These are phyloP conservation scores for Punctularia strigosozonata DNA, from an alignment of 768 basidiomycete species.

Conservation along the genomic window DNA sequence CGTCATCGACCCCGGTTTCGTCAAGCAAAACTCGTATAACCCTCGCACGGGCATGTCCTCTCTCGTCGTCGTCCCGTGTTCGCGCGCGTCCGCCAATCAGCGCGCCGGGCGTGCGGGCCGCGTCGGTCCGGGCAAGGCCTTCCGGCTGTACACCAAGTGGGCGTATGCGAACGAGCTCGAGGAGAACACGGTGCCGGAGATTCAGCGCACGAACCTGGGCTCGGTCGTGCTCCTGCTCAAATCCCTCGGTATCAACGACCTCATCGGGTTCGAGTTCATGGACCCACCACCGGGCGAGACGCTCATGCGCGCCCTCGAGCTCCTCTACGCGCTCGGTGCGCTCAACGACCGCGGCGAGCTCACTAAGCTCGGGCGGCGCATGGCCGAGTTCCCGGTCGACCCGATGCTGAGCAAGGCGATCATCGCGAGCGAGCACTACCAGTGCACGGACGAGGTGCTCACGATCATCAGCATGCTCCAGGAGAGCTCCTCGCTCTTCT, in stretches of 20 bases:
- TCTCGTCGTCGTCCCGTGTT: conserved; percentile 94
- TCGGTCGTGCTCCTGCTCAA: conserved; percentile 94
- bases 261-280: conserved; percentile 97
- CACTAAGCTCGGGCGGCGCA: conserved; percentile 91
- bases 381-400: conserved; percentile 99
- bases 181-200: conserved; percentile 95
- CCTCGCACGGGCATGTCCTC: conserved; percentile 98
- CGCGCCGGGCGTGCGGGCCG: conserved; percentile 95
- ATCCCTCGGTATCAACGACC: conserved; percentile 94
- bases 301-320: conserved; percentile 85
- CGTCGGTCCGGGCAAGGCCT: conserved; percentile 95
- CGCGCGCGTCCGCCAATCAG: conserved; percentile 94
- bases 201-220: conserved; percentile 95
- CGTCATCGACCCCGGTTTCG: conserved; percentile 98
- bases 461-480: conserved; percentile 97
- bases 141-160: conserved; percentile 99
- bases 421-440: conserved; percentile 88
- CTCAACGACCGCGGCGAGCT: conserved; percentile 93
- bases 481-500: conserved; percentile 91
- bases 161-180: conserved; percentile 93
- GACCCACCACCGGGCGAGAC: conserved; percentile 98
- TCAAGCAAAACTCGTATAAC: conserved; percentile 99
- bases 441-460: conserved; percentile 94
- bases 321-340: conserved; percentile 91
- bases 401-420: conserved; percentile 96